These are phyloP conservation scores for Anthracocystis walkeri DNA, from an alignment of 1,284 basidiomycete species.

Conservation along the genomic window DNA sequence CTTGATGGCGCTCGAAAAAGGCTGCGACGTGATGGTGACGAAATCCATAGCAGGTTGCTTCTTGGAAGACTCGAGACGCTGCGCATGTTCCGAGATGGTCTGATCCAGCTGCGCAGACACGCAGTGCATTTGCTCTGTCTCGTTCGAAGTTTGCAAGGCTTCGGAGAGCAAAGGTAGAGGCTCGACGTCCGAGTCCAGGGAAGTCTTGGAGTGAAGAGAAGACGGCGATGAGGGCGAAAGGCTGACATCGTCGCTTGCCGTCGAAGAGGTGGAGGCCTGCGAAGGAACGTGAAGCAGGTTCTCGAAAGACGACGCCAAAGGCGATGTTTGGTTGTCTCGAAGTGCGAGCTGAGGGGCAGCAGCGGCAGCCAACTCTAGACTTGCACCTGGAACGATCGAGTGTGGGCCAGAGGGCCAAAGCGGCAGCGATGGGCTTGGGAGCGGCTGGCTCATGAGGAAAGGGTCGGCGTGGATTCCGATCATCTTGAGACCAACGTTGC, in stretches of 20 bases:
- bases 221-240: constrained; percentile 4
- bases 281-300: constrained; percentile 18
- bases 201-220: not conserved
- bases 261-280: constrained; percentile 7
- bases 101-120: constrained; percentile 11
- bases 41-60: not conserved
- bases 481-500: constrained; percentile 30
- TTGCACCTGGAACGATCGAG: constrained; percentile 3
- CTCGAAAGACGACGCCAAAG: constrained; percentile 17
- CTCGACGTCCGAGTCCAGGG: not conserved
- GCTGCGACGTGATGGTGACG: constrained; percentile 20
- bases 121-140: constrained; percentile 2
- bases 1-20: constrained; percentile 26
- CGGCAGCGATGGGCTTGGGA: constrained; percentile 34
- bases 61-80: not conserved
- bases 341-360: not conserved
- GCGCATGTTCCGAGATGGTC: constrained; percentile 9
- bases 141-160: not conserved
- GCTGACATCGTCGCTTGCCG: not conserved
- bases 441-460: constrained; percentile 43
- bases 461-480: constrained; percentile 37
- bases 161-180: constrained; percentile 1
- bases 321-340: not conserved
- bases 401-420: not conserved
- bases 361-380: not conserved